These are phyloP conservation scores for Ogataea nonfermentans DNA, from an alignment of 805 yeast genomes.

Conservation along the genomic window DNA sequence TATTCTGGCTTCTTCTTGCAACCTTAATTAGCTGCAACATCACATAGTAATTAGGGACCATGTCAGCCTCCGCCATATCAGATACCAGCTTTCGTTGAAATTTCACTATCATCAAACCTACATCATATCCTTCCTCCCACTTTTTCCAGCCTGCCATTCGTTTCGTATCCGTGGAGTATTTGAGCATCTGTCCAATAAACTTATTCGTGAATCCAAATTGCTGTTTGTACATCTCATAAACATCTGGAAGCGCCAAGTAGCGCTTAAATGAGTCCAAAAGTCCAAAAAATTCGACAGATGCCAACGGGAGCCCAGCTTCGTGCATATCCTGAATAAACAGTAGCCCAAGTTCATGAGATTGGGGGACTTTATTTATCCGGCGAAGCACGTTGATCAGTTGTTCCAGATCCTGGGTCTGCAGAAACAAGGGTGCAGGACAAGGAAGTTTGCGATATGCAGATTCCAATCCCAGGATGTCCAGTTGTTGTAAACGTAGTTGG, in stretches of 20 bases:
- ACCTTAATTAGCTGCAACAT: constrained; percentile 4
- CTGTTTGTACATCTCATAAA: no score
- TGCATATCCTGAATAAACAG: constrained; percentile 9
- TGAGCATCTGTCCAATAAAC: constrained; percentile 52
- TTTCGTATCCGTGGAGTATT: constrained; percentile 5
- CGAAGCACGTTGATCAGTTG: constrained; percentile 4
- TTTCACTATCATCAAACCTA: no score
- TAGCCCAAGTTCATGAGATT: constrained; percentile 7
- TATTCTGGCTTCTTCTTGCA: constrained; percentile 4
- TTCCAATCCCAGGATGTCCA: neutral
- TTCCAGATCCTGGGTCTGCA: constrained; percentile 11
- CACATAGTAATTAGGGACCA: constrained; percentile 7
- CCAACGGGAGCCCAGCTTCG: constrained; percentile 8
- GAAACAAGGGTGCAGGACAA: constrained; percentile 10
- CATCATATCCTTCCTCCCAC: no score
- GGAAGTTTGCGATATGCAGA: constrained; percentile 10
- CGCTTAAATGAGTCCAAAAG: constrained; percentile 62
- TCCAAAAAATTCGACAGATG: constrained; percentile 10
- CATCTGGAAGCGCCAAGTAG: constrained; percentile 39
- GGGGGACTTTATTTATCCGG: neutral
- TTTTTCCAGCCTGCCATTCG: neutral
- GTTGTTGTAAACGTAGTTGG: no score
- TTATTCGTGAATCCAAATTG: constrained; percentile 71
- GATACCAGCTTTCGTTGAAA: neutral
- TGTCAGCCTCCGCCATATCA: constrained; percentile 3